Evolutionary conservation across 2,329 filamentous ascomycete species (phyloP).

Genomic region (Phaeosphaeriaceae sp.): DNA sequence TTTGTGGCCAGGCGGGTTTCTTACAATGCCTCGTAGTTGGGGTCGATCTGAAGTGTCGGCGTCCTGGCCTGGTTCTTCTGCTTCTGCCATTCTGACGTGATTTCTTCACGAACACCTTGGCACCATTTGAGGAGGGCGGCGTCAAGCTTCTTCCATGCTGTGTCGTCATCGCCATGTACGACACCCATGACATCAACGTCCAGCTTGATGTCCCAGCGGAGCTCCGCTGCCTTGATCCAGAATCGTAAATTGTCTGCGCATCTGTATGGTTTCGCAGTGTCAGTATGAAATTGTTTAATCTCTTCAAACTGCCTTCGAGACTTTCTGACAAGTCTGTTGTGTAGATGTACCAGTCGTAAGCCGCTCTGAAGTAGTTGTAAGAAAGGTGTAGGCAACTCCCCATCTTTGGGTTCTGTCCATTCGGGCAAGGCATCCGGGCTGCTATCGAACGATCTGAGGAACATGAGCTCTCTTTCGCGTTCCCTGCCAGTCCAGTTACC

Average conservation of each 20-base stretch:
- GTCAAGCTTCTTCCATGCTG: constrained; percentile 83
- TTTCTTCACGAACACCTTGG: constrained; percentile 79
- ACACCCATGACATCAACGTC: constrained; percentile 85
- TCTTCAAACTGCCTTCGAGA: constrained; percentile 86
- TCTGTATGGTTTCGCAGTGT: constrained; percentile 93
- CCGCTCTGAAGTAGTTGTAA: constrained; percentile 78
- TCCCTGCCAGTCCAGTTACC: constrained; percentile 77
- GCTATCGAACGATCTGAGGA: constrained; percentile 76
- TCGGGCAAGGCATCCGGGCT: constrained; percentile 66
- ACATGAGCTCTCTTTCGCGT: constrained; percentile 78
- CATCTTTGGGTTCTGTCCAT: constrained; percentile 67
- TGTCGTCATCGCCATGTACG: constrained; percentile 73
- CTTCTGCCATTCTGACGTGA: constrained; percentile 72
- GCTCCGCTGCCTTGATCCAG: constrained; percentile 94
- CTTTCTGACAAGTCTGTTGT: constrained; percentile 86
- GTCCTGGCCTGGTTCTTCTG: constrained; percentile 45
- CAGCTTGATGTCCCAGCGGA: constrained; percentile 88
- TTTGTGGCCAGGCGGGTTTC: constrained; percentile 3
- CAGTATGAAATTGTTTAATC: constrained; percentile 88
- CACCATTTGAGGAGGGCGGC: constrained; percentile 84
- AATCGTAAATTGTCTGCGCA: constrained; percentile 91
- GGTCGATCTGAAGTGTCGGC: constrained; percentile 49
- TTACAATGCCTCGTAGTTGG: constrained; percentile 39
- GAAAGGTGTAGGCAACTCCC: constrained; percentile 72
- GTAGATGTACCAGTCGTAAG: constrained; percentile 79